Base-by-base conservation (phyloP, 345 rosid species). In the Ricinus communis region DNA sequence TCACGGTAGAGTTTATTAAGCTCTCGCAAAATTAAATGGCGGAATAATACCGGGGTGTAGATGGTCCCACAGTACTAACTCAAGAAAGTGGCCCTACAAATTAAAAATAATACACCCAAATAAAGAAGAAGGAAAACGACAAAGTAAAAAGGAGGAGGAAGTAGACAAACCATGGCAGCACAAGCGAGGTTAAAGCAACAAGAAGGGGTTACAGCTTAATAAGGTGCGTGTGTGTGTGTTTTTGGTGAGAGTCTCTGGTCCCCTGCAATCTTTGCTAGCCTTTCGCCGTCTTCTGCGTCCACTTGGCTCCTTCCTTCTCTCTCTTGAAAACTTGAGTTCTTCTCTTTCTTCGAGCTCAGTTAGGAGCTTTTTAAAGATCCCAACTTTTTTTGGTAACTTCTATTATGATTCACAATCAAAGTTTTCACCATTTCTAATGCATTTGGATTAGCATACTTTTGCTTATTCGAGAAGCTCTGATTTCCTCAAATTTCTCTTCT, bases 281-380 rank as follows among this genome's bases (percentile, higher is more conserved):
- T 74, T 74, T 66, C 66, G 68, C 77, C 76, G 71, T 57, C 77
- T 74, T 59, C 77, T 66, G 24, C 71, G 71, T 65, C 62, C 77
- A 74, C 77, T 66, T 38, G 71, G 53, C 76, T 55, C 10, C 53
- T 56, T 58, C 46, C 40, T 66, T 2, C 33, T 28, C 69, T 46
- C 15, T 46, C 54, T 28, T 22, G 36, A 50, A 38, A 71, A 27
- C 47, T 73, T 38, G 54, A 54, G 54, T 45, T 65, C 65, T 45
- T 65, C 65, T 73, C 46, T 65, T 65, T 73, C 70, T 55, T 50
- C 65, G 66, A 57, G 76, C 71, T 57, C 50, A n/a, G 45, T 33
- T 33, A 27, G 25, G 13, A 16, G 45, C 47, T 72, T 31, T 47
- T 31, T 47, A 65, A 40, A 45, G 65, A 62, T 36, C 58, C 31